Evolutionary conservation across 805 yeast genomes (phyloP), one percentile per base, ranked within the genome.

Genomic region (Cyberlindnera maritima): DNA sequence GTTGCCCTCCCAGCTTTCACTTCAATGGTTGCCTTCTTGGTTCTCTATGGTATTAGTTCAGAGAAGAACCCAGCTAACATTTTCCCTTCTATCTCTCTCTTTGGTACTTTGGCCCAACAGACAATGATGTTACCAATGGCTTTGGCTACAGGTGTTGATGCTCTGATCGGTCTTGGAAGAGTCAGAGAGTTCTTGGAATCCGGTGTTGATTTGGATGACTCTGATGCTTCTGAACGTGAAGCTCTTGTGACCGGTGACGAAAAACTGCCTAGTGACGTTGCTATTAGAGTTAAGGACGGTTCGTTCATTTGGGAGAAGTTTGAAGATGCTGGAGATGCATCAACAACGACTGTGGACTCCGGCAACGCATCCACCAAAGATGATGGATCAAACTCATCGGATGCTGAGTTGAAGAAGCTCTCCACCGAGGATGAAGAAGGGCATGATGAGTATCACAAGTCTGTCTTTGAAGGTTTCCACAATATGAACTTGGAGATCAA

Each of bases 111-210:
- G 52, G 68, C 85, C 12, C 71, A 74, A 38, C 87, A 81, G 59
- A 77, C 85, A 54, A 71, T 85, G 44, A 72, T 86, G 75, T 64
- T 86, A 39, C 95, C 95, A 20, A 68, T 84, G 59, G 85, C 90
- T 1, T 66, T 85, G 38, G 79, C 85, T 38, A 73, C 88, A 1
- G 79, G 81, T 44, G 74, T 84, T 10, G 94, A 86, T 68, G 88
- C 86, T 17, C 66, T 74, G 40, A 68, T 83, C 47, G 88, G 85
- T 21, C 57, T 85, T 26, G 71, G 68, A 17, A 75, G 92, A 68
- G 72, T 81, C 19, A 77, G 80, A 39, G 74, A 69, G 36, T 71
- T 73, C 53, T 64, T 86, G 57, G 68, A 78, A 52, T 64, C 79
- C 14, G 70, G 74, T 14, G 70, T 74, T 33, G 38, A 44, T 17